These are phyloP conservation scores for Clitoria ternatea DNA, from an alignment of 306 rosid genomes.

Conservation along the genomic window DNA sequence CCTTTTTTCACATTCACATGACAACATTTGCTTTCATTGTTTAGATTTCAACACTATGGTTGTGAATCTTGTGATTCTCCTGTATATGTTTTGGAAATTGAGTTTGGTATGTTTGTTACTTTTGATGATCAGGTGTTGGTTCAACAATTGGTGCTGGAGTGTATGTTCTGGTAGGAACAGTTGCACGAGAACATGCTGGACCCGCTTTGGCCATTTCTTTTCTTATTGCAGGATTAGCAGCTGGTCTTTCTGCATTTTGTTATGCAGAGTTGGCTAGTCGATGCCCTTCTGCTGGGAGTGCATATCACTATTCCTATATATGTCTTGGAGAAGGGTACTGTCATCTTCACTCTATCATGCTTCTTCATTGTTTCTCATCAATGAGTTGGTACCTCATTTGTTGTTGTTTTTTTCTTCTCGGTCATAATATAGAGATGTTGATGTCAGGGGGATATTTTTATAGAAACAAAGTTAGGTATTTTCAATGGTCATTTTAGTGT, in stretches of 20 bases:
- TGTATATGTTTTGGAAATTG: background rate
- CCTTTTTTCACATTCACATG: background rate
- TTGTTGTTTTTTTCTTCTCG: no score
- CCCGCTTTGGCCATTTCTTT: constrained; percentile 81
- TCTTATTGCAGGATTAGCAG: constrained; percentile 84
- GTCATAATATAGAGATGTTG: no score
- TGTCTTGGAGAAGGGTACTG: constrained; percentile 94
- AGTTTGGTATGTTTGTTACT: background rate
- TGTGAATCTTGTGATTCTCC: background rate
- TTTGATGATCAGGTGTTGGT: constrained; percentile 70
- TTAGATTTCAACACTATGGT: background rate
- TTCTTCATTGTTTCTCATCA: background rate
- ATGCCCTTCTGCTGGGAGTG: constrained; percentile 97
- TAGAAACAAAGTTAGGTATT: no score
- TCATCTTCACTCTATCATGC: background rate
- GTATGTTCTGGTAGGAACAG: constrained; percentile 93
- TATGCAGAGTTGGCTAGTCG: constrained; percentile 96
- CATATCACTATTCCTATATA: constrained; percentile 93
- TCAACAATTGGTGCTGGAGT: constrained; percentile 97
- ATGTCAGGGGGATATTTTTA: no score
- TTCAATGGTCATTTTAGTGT: no score
- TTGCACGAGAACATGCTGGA: constrained; percentile 91
- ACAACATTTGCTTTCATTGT: background rate
- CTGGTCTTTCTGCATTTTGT: constrained; percentile 94
- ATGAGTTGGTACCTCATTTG: no score